Base-by-base conservation (phyloP, 257 asterid species). In the Mitragyna speciosa region DNA sequence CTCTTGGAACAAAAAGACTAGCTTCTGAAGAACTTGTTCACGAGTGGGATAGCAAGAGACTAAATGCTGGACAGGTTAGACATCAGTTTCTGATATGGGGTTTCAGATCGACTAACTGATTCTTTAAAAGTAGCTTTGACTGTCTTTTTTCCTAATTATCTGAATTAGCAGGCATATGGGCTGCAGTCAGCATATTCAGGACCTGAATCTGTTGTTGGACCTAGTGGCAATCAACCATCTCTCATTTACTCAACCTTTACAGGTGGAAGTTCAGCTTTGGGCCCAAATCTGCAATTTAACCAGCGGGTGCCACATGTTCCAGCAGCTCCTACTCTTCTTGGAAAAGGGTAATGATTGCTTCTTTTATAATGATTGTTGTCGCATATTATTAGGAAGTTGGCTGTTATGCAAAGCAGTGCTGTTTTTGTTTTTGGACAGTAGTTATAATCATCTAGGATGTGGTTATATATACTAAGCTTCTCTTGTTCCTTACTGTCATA, bases 1-100 rank as follows among this genome's bases (percentile, higher is more conserved):
- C 95, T 85, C 92, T 89, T 84, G 98, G 98, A 83, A 89, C 96
- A 78, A 94, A 94, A 78, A 94, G 97, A 78, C 72, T 89, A 81
- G 98, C 97, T 73, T 89, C 97, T 70, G 98, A 94, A 71, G 98
- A 93, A 78, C 91, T 94, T 81, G 81, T 77, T 84, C 91, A 86
- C 79, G 91, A 88, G 86, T 89, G 91, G 94, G 97, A 91, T 78
- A 89, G 78, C 82, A 94, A 94, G 90, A 88, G 98, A 87, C 91
- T 88, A 79, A 94, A 94, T 84, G 97, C 97, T 6, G 97, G 98
- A 76, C 94, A 85, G 78, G 97, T 91, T 84, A 77, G 91, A 68
- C 74, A 52, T 67, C 75, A 70, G 9, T 63, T 82, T 80, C 49
- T 76, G 73, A 68, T 73, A 65, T 72, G 79, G 47, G 7, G 69